A percentile compares a stretch with the other conserved stretches of the same genome.
Conservation (phyloP, 768 basidiomycete genomes). For the Lactarius psammicola region DNA sequence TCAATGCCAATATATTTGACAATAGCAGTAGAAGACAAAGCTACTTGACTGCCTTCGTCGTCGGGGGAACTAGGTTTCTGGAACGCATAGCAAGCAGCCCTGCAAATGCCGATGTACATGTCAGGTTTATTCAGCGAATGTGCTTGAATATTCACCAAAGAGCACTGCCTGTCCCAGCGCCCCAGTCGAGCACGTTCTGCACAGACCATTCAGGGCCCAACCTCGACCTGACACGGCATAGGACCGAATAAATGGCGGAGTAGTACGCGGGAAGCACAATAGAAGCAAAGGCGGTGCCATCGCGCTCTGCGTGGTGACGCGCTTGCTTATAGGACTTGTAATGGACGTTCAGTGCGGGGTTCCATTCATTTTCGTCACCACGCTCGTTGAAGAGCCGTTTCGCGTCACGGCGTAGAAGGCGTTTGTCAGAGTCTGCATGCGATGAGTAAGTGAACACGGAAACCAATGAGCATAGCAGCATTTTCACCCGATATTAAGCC, state of each 20-base stretch:
- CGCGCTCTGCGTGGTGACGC: constrained; percentile 57
- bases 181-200: constrained; percentile 76
- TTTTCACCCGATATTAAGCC: constrained; percentile 61
- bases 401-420: constrained; percentile 63
- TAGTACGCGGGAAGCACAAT: constrained; percentile 86
- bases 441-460: neutral
- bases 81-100: constrained; percentile 69
- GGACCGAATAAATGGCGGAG: constrained; percentile 72
- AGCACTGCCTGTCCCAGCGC: constrained; percentile 76
- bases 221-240: constrained; percentile 63
- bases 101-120: constrained; percentile 32
- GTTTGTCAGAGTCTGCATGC: constrained; percentile 58
- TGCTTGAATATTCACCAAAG: constrained; percentile 56
- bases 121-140: neutral
- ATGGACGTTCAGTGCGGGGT: constrained; percentile 49
- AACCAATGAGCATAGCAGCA: constrained; percentile 2
- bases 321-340: constrained; percentile 63
- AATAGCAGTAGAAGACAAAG: constrained; percentile 51
- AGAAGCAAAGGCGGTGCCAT: constrained; percentile 82
- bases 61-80: constrained; percentile 39
- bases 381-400: constrained; percentile 61
- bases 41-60: constrained; percentile 35
- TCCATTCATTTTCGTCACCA: constrained; percentile 47
- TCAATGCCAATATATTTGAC: constrained; percentile 73
- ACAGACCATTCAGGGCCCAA: constrained; percentile 61